Evolutionary conservation across 352 stramenopile genomes (phyloP).

Genomic region (Pythium volutum): DNA sequence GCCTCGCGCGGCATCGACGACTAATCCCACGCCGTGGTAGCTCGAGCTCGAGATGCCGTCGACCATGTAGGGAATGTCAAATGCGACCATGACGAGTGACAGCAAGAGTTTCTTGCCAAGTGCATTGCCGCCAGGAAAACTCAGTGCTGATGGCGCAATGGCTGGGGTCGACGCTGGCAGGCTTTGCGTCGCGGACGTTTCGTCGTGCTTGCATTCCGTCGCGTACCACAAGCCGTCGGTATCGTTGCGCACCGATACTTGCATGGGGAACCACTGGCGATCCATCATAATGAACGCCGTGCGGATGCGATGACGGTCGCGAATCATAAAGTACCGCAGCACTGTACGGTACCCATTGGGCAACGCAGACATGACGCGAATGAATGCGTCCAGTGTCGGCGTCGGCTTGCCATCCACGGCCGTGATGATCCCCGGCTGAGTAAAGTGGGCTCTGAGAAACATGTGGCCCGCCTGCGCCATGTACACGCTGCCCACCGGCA

Average conservation of each 20-base stretch:
- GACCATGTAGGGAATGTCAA: constrained; percentile 91
- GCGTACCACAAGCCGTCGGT: constrained; percentile 70
- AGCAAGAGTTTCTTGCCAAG: constrained; percentile 69
- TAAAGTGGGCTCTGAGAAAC: constrained; percentile 87
- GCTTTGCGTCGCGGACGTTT: constrained; percentile 6
- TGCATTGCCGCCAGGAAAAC: constrained; percentile 61
- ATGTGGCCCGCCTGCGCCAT: constrained; percentile 88
- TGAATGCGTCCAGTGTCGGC: constrained; percentile 80
- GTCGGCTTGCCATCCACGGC: constrained; percentile 77
- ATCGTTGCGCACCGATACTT: constrained; percentile 74
- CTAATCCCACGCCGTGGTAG: constrained; percentile 87
- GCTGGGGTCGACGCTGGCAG: constrained; percentile 36
- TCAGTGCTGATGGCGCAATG: constrained; percentile 56
- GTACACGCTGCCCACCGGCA: constrained; percentile 77
- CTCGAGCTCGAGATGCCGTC: constrained; percentile 89
- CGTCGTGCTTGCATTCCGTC: constrained; percentile 28
- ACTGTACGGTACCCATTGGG: constrained; percentile 81
- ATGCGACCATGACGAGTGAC: constrained; percentile 90
- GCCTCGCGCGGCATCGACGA: constrained; percentile 78
- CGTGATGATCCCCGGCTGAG: constrained; percentile 86
- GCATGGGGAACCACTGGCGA: constrained; percentile 87
- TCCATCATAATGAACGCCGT: constrained; percentile 90
- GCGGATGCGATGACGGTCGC: constrained; percentile 78
- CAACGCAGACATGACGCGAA: constrained; percentile 61
- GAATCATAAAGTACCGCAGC: constrained; percentile 85